Evolutionary conservation across 306 rosid species (phyloP), one percentile per base, ranked within the genome.

Genomic region (Cicer bijugum): DNA sequence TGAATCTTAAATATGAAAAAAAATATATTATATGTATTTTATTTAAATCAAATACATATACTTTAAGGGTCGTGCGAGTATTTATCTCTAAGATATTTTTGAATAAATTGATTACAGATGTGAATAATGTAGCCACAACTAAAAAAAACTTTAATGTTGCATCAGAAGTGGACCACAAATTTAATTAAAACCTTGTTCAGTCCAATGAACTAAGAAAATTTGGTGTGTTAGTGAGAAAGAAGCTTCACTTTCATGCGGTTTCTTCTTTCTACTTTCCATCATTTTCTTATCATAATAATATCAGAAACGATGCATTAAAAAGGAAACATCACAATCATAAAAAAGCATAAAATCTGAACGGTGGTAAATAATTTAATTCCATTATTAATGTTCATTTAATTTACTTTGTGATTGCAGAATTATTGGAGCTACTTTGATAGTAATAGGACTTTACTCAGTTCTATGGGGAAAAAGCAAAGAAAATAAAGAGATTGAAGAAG

Each of bases 381-480:
- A 76, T 53, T 9, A 69, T 28, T 71, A 52, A 75, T 57, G 43
- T 56, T 0, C 1, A 44, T 35, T 69, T 23, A 15, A 46, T 17
- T 35, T 23, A 12, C 35, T 60, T 5, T 67, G 9, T 59, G 65
- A 28, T 20, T 76, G 9, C 87, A 92, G 98, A 28, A 50, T 90
- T 57, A 28, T 89, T 67, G 98, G 98, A 51, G 92, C 94, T 9
- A 64, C 79, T 51, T 69, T 92, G 12, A 92, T 92, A 2, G 97
- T 92, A 46, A 77, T 86, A 69, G 98, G 98, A 63, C 92, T 90
- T 7, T 92, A 92, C 88, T 79, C 90, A 0, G 92, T 92, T 86
- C 85, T 92, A 8, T 92, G 98, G 98, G 98, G 95, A 0, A 90
- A 90, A 80, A 83, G 86, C 85, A 90, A 86, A 67, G 98, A 92